phyloP scores from a whole-genome alignment of 164 flowering plant species.

The Stephania yunnanensis region DNA sequence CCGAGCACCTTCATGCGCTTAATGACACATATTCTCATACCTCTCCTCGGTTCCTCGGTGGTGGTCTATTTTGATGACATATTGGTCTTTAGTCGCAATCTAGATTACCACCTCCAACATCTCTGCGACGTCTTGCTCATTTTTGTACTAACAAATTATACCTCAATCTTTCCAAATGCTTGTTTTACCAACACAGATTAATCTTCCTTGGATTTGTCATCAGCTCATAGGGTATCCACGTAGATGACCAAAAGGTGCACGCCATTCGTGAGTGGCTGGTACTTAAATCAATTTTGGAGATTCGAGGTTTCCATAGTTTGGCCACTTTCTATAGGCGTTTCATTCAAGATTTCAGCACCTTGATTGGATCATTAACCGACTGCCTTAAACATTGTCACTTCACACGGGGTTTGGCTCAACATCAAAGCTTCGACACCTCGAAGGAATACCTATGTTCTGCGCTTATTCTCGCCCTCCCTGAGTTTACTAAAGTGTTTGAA shows the following conservation, averaged over 20 bases:
- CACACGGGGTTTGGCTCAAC: neutral
- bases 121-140: neutral
- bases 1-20: slow-evolving; percentile 7
- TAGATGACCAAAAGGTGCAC: neutral
- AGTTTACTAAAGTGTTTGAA: neutral
- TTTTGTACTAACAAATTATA: neutral
- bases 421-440: neutral
- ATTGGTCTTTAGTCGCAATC: neutral
- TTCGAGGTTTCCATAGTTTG: neutral
- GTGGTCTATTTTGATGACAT: slow-evolving; percentile 8
- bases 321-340: slow-evolving; percentile 1
- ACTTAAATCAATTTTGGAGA: neutral
- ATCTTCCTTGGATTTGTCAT: neutral
- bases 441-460: neutral
- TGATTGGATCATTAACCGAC: neutral
- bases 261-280: neutral
- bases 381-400: neutral
- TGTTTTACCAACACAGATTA: neutral
- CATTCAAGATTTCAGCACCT: neutral
- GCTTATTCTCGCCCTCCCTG: neutral
- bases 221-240: neutral
- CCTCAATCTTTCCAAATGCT: neutral
- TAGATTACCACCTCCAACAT: neutral
- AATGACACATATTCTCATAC: neutral
- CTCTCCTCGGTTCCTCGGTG: neutral